phyloP scores from a whole-genome alignment of 768 basidiomycete genomes.

The Kwoniella heveanensis region DNA sequence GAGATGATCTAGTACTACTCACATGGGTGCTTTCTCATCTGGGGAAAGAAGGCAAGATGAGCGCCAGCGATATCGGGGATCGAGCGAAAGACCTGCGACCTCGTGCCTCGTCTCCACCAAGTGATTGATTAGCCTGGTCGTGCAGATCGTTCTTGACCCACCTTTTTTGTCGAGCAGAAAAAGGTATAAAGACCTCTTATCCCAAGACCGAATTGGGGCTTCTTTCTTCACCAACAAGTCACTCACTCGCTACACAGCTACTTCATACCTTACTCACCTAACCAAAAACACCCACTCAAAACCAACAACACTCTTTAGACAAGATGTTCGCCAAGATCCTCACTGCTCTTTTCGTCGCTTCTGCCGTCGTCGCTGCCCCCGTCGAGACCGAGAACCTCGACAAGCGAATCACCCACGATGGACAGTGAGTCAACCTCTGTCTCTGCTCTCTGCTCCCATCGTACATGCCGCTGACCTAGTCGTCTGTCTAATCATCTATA shows the following conservation, averaged over 20 bases:
- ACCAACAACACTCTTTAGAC: slow-evolving; percentile 10
- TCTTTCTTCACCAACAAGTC: slow-evolving; percentile 2
- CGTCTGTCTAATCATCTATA: neutral
- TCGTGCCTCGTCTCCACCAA: neutral
- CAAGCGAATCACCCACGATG: slow-evolving; percentile 34
- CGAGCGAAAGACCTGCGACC: neutral
- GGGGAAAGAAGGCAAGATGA: too few relatives aligned
- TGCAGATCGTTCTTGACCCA: neutral
- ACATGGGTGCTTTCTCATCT: neutral
- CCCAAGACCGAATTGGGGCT: neutral
- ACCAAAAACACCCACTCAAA: slow-evolving; percentile 1
- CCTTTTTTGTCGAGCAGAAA: neutral
- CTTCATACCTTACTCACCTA: slow-evolving; percentile 3
- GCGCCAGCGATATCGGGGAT: neutral
- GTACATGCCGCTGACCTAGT: neutral
- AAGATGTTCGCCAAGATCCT: slow-evolving; percentile 46
- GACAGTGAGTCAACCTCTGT: slow-evolving; percentile 16
- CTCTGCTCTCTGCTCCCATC: neutral
- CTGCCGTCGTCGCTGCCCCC: slow-evolving; percentile 37
- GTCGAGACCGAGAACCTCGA: slow-evolving; percentile 34
- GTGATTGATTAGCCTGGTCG: neutral
- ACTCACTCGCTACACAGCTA: neutral
- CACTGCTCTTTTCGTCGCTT: slow-evolving; percentile 30
- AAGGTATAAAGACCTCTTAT: slow-evolving; percentile 16
- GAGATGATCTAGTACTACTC: neutral